Base-by-base conservation (phyloP, 2,329 filamentous ascomycete species). In the Botryotinia globosa region DNA sequence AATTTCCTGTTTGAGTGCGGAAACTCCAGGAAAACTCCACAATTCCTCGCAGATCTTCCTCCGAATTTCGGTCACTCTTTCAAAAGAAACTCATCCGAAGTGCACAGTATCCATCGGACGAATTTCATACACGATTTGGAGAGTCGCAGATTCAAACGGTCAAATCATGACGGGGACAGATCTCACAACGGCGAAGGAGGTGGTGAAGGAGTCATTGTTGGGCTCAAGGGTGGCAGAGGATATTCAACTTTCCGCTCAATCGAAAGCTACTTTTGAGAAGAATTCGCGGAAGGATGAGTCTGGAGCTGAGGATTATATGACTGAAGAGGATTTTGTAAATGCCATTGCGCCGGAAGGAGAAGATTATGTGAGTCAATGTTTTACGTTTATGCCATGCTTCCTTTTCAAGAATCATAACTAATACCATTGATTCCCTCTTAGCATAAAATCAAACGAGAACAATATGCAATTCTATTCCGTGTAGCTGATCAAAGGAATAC, bases 381-480 rank as follows among this genome's bases (percentile, higher is more conserved):
- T 20, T 54, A 61, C 20, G 48, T 66, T 16, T 6, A 12, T 34
- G 32, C n/a, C 20, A n/a, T 7, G 22, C 44, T 39, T 29, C 32
- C 44, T 22, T 39, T 44, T 6, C 12, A 10, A n/a, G 48, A 39
- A 8, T 58, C 69, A 66, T 39, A 29, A 75, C 80, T 81, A 72
- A 81, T 67, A 14, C 71, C 16, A 18, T 20, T 48, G 70, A 44
- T 69, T 25, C 16, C 67, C 48, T 62, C 76, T 77, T 80, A 98
- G 95, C 94, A 97, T 86, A 99, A 99, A 84, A 98, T 99, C 85
- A 93, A 94, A 84, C 91, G 95, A 78, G 92, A 97, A 78, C 96
- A 98, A 82, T 99, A 98, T 83, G 91, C 91, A 69, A 92, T 99
- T 80, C 92, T 99, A 65, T 99, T 99, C 84, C 86, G 87, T 76